Percentiles rank a stretch among this genome's conserved stretches.
phyloP scores from a whole-genome alignment of 2,329 filamentous ascomycete species.

The Talaromyces verruculosus region DNA sequence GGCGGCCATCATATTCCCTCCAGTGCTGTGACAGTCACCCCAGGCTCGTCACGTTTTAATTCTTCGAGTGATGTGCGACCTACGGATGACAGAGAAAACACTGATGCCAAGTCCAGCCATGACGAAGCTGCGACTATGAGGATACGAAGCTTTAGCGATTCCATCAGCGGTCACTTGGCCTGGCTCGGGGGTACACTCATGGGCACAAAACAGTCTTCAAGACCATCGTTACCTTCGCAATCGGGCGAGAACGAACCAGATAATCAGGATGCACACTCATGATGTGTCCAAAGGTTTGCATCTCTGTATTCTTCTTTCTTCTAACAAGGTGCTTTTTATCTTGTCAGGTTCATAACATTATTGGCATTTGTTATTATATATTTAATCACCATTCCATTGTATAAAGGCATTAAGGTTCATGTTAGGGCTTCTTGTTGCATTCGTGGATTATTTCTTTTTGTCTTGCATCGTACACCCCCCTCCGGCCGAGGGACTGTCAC shows the following conservation, averaged over 20 bases:
- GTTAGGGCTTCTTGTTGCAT: neutral
- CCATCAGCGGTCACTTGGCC: constrained; percentile 36
- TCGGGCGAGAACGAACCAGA: constrained; percentile 1
- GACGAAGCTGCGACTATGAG: constrained; percentile 27
- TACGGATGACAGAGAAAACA: constrained; percentile 1
- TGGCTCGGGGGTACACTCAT: constrained; percentile 39
- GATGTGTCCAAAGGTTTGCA: neutral
- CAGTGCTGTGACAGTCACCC: constrained; percentile 19
- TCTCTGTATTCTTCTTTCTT: neutral
- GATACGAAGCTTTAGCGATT: constrained; percentile 41
- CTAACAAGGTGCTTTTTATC: neutral
- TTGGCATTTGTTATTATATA: constrained; percentile 11
- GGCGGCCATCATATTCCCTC: constrained; percentile 23
- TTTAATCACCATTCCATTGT: constrained; percentile 17
- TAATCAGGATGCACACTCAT: neutral
- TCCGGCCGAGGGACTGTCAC: neutral
- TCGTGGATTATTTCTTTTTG: neutral
- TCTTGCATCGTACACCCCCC: neutral
- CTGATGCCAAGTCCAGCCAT: constrained; percentile 22
- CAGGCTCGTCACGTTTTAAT: constrained; percentile 18
- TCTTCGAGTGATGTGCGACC: constrained; percentile 16
- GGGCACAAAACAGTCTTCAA: constrained; percentile 18
- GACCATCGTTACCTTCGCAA: neutral
- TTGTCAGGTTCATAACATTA: neutral
- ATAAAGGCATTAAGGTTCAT: constrained; percentile 13